A percentile compares a stretch with the other conserved stretches of the same genome.
phyloP scores from a whole-genome alignment of 202 grass and related monocot genomes.

The Sporobolus alterniflorus region DNA sequence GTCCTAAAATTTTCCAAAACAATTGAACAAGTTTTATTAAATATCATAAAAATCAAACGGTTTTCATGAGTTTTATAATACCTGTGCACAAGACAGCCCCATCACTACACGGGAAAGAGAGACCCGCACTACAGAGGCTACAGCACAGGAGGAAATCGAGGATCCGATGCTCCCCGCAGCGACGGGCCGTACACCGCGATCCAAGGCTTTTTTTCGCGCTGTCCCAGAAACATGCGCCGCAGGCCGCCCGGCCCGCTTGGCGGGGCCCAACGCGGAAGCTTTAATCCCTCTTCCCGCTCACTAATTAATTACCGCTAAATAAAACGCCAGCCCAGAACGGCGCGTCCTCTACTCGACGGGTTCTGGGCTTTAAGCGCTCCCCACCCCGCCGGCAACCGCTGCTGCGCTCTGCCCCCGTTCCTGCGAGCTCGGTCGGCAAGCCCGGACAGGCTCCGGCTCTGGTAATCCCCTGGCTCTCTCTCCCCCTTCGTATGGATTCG shows the following conservation, averaged over 20 bases:
- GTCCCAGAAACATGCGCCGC: neutral
- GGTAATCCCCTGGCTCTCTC: neutral
- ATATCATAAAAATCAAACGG: too few relatives aligned
- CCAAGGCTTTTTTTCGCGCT: neutral
- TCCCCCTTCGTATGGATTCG: neutral
- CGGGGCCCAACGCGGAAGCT: neutral
- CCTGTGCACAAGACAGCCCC: too few relatives aligned
- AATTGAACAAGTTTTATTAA: too few relatives aligned
- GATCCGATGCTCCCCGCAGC: neutral
- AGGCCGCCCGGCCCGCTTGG: neutral
- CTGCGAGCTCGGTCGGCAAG: neutral
- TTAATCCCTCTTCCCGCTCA: neutral
- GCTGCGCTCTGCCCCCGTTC: neutral
- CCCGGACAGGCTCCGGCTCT: neutral
- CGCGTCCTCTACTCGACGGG: neutral
- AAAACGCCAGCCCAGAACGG: too few relatives aligned
- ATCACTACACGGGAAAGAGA: too few relatives aligned
- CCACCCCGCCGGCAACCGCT: neutral
- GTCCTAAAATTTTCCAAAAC: too few relatives aligned
- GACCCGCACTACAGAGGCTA: too few relatives aligned
- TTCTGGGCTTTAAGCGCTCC: slow-evolving; percentile 4
- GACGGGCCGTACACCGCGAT: neutral
- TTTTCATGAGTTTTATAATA: too few relatives aligned
- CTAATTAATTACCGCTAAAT: neutral
- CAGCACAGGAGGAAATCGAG: neutral